A percentile compares a stretch with the other conserved stretches of the same genome.
Evolutionary conservation across 2,329 filamentous ascomycete genomes (phyloP).

Genomic region (Aspergillus quadrilineatus): DNA sequence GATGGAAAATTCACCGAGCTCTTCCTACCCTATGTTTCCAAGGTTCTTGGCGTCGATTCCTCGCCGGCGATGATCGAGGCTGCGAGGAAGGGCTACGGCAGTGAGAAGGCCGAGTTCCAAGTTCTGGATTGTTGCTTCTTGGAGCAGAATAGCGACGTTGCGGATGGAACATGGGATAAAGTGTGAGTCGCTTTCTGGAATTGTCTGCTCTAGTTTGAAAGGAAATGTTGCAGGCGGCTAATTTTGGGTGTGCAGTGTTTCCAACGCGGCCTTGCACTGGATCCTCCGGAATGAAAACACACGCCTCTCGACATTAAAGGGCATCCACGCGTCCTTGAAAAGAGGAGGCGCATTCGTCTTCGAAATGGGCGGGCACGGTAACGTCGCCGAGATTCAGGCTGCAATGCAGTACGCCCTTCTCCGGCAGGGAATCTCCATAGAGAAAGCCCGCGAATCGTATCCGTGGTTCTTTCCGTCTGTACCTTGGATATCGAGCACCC

Average conservation of each 20-base stretch:
- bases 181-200: constrained; percentile 37
- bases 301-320: constrained; percentile 54
- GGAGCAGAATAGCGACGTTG: constrained; percentile 26
- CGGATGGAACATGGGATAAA: constrained; percentile 48
- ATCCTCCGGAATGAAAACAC: constrained; percentile 54
- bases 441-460: constrained; percentile 50
- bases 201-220: not conserved
- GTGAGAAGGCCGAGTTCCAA: constrained; percentile 26
- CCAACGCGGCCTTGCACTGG: constrained; percentile 68
- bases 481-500: constrained; percentile 50
- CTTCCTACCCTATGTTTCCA: constrained; percentile 50
- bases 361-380: constrained; percentile 71
- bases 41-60: constrained; percentile 59
- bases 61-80: constrained; percentile 60
- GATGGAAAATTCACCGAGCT: constrained; percentile 61
- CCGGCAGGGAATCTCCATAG: constrained; percentile 51
- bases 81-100: constrained; percentile 46
- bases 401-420: constrained; percentile 57
- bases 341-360: constrained; percentile 62
- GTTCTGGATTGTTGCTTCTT: constrained; percentile 39
- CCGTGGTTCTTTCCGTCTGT: constrained; percentile 75
- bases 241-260: constrained; percentile 40
- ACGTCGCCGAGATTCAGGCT: constrained; percentile 62
- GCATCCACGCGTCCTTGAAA: constrained; percentile 53
- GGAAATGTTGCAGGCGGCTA: not conserved